Percentiles rank a stretch among this genome's conserved stretches.
Conservation (phyloP, 2,329 filamentous ascomycete genomes). For the Curvularia verruculosa region DNA sequence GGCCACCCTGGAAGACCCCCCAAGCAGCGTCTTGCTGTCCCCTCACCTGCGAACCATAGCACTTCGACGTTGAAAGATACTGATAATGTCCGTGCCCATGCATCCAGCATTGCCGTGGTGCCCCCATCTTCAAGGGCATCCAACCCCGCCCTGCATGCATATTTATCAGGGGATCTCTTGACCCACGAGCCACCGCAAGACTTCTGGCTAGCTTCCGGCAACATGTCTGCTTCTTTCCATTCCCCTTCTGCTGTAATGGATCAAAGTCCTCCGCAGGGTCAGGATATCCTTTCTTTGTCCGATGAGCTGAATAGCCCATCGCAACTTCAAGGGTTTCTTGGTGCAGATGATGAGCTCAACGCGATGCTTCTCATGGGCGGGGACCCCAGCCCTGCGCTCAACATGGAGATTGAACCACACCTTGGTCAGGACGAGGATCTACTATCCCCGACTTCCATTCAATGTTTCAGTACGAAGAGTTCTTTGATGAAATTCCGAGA, state of each 20-base stretch:
- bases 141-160: not conserved
- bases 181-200: not conserved
- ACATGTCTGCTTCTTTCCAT: not conserved
- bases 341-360: not conserved
- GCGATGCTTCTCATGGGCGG: not conserved
- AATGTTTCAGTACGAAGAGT: not conserved
- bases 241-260: not conserved
- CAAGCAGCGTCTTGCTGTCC: not conserved
- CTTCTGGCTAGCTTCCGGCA: not conserved
- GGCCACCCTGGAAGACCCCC: not conserved
- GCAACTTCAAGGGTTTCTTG: not conserved
- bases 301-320: not conserved
- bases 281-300: not conserved
- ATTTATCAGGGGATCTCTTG: not conserved
- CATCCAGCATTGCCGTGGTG: not conserved
- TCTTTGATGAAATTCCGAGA: not conserved
- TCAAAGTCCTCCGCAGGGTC: not conserved
- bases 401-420: not conserved
- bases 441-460: not conserved
- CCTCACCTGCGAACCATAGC: not conserved
- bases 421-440: not conserved
- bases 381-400: not conserved
- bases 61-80: not conserved
- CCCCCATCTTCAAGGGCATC: not conserved
- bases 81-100: not conserved